Base-by-base conservation (phyloP, 2,329 filamentous ascomycete genomes). In the Raffaelea deltoideospora region DNA sequence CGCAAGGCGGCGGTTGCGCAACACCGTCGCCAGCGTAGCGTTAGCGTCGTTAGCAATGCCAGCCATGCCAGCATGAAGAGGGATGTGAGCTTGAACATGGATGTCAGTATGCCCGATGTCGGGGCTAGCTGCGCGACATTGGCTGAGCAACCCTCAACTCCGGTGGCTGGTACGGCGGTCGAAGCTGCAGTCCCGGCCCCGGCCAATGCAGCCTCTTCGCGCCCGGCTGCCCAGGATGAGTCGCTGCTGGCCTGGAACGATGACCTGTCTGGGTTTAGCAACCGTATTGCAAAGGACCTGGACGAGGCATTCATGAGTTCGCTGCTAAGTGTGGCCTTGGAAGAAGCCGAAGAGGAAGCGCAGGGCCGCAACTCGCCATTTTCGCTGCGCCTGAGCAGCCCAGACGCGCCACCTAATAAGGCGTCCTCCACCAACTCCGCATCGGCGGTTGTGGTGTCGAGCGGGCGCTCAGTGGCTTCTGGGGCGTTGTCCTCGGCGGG, bases 281-380 rank as follows among this genome's bases (percentile, higher is more conserved):
- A 72, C 48, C 85, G 85, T 48, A 76, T 95, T 42, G 84, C 85
- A 34, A 84, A 85, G 55, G 83, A 90, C 40, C 92, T 87, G 50
- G 87, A 96, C 50, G 83, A 90, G 49, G 87, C 87, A 1, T 95
- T 96, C 61, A 87, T 84, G 50, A 76, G 79, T 47, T 67, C 65
- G 10, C 46, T 72, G 10, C 56, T 69, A 23, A 47, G 51, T 1
- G 42, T 35, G 10, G 43, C 45, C 13, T 37, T 26, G 20, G 37
- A 21, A 3, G 43, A 42, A 13, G 41, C 41, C 10, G 40, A 40
- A 3, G n/a, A n/a, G n/a, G n/a, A n/a, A n/a, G n/a, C n/a, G n/a
- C 40, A 41, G n/a, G 54, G 21, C 53, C 58, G 38, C 53, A 37
- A 55, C 3, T 63, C 56, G 4, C 60, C 62, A 0, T 59, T 65